These are phyloP conservation scores for Alternaria tenuissima DNA, from an alignment of 2,329 filamentous ascomycete species.

Conservation along the genomic window DNA sequence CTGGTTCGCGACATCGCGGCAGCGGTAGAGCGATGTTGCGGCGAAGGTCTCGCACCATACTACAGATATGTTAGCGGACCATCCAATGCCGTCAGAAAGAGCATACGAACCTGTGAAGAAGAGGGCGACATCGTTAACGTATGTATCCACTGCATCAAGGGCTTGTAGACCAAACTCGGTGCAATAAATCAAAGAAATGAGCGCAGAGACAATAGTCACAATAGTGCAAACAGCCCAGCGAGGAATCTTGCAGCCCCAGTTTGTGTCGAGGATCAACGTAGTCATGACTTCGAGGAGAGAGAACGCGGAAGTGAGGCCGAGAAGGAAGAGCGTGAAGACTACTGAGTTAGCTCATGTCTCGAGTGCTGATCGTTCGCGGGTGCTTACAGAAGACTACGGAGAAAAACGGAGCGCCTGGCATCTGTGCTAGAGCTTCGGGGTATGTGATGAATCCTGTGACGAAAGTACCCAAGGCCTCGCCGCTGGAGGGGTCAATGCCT, in stretches of 20 bases:
- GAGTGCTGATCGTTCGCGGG: not conserved
- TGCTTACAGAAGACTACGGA: constrained; percentile 55
- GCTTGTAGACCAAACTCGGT: constrained; percentile 64
- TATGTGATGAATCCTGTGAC: constrained; percentile 63
- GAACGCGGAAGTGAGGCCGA: constrained; percentile 64
- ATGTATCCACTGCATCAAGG: constrained; percentile 61
- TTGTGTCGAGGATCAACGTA: constrained; percentile 60
- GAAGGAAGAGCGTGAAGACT: constrained; percentile 62
- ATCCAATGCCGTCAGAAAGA: too few species aligned
- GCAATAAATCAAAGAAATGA: constrained; percentile 63
- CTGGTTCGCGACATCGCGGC: constrained; percentile 55
- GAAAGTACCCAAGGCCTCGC: constrained; percentile 55
- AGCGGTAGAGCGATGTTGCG: constrained; percentile 61
- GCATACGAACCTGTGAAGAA: too few species aligned
- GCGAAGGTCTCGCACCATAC: constrained; percentile 60
- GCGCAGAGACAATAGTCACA: constrained; percentile 34
- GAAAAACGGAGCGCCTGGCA: constrained; percentile 64
- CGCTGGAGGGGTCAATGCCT: too few species aligned
- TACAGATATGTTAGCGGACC: constrained; percentile 39
- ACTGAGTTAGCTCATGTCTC: not conserved
- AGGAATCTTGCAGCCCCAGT: constrained; percentile 49
- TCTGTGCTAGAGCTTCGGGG: constrained; percentile 61
- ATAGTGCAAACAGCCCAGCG: constrained; percentile 7
- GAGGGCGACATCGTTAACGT: constrained; percentile 59
- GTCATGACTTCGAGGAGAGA: constrained; percentile 64